Base-by-base conservation (phyloP, 805 yeast genomes). In the Zygoascus bituminiphila region DNA sequence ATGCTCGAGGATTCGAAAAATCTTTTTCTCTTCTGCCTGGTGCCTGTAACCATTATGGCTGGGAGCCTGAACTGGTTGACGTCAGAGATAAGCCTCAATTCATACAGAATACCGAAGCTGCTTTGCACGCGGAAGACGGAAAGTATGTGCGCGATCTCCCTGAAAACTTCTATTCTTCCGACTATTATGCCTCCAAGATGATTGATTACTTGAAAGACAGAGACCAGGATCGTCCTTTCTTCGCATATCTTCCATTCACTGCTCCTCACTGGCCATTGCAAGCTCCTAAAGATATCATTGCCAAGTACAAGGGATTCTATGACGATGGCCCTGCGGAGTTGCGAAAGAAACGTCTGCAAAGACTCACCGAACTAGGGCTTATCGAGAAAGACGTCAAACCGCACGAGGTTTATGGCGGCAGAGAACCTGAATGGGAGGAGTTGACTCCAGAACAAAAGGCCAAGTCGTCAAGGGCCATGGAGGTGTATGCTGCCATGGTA, bases 231-330 rank as follows among this genome's bases (percentile, higher is more conserved):
- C 54, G 59, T 12, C 83, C 83, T 8, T 78, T 75, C 52, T 74
- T 77, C 49, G 77, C 79, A 2, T 61, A 67, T 21, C 62, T 79
- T 49, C 78, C 82, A 5, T 78, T 75, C 55, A 77, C 82, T 4
- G 83, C 84, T 1, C 84, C 83, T 2, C 83, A 78, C 57, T 79
- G 84, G 83, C 84, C 84, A 9, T 69, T 71, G 55, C 83, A 78
- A 60, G 83, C 83, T 1, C 81, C 81, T 5, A 60, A 61, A 44
- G 74, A 73, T 5, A 57, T 66, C 6, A 66, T 77, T 45, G 68
- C 61, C 4, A 75, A 77, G 50, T 76, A 78, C 58, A 66, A 67
- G 47, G 78, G 78, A 3, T 51, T 61, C 6, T 74, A 75, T 54
- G 72, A 71, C 51, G 65, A 62, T 6, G 82, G 82, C 2, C 81